Percentiles rank a stretch among this genome's conserved stretches.
phyloP scores from a whole-genome alignment of 208 protist genomes.

The Tritrichomonas musculus region DNA sequence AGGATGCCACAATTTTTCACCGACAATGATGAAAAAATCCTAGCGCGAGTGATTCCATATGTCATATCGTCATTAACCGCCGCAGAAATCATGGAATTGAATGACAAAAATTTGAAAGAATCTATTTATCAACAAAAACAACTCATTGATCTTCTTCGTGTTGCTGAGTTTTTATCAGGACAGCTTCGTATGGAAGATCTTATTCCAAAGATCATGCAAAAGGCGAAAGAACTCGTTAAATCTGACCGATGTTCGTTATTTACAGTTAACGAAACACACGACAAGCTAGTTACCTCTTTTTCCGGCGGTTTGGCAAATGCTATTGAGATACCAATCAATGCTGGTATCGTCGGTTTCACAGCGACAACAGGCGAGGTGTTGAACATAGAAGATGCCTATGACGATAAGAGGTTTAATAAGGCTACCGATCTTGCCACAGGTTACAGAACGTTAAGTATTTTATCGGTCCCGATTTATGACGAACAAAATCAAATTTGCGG shows the following conservation, averaged over 20 bases:
- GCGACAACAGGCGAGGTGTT: constrained; percentile 6
- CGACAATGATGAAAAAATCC: not conserved
- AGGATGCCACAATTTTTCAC: not conserved
- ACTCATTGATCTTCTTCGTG: not conserved
- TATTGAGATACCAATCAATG: not conserved
- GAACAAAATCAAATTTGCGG: not conserved
- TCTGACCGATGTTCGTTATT: not conserved
- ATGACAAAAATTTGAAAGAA: not conserved
- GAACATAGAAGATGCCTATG: constrained; percentile 3
- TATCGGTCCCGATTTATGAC: constrained; percentile 23
- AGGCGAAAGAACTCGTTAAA: not conserved
- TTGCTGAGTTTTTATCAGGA: not conserved
- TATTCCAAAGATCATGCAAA: not conserved
- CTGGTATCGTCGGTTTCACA: not conserved
- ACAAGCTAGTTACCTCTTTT: not conserved
- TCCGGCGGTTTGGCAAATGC: not conserved
- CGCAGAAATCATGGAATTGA: not conserved
- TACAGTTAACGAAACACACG: not conserved
- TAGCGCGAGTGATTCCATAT: not conserved
- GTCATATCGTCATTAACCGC: not conserved
- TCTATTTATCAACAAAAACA: not conserved
- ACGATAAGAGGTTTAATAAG: constrained; percentile 8
- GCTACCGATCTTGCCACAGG: not conserved
- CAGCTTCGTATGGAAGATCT: not conserved
- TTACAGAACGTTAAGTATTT: not conserved